These are phyloP conservation scores for Scedosporium minutisporum DNA, from an alignment of 2,329 filamentous ascomycete genomes.

Conservation along the genomic window DNA sequence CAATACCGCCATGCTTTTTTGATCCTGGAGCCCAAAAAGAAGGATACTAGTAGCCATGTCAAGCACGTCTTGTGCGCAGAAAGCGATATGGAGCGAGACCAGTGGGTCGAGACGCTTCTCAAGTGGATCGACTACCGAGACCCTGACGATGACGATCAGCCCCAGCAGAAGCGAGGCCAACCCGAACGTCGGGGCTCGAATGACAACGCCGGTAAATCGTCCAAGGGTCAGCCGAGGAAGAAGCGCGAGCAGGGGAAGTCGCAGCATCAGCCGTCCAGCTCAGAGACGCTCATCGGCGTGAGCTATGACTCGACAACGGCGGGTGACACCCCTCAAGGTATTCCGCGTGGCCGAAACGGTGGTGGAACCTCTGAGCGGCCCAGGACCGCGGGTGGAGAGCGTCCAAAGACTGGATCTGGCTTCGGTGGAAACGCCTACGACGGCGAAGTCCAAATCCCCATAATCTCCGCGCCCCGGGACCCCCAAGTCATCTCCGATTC, in stretches of 20 bases:
- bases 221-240: constrained; percentile 14
- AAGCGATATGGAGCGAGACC: constrained; percentile 82
- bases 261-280: constrained; percentile 26
- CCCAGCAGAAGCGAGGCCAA: constrained; percentile 14
- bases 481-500: constrained; percentile 74
- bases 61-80: constrained; percentile 94
- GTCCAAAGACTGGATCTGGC: constrained; percentile 25
- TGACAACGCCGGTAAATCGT: neutral
- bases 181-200: constrained; percentile 7
- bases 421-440: constrained; percentile 19
- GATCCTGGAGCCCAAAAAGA: constrained; percentile 90
- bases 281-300: constrained; percentile 44
- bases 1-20: constrained; percentile 96
- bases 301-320: constrained; percentile 48
- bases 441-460: constrained; percentile 24
- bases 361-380: constrained; percentile 19
- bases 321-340: constrained; percentile 32
- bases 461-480: constrained; percentile 78
- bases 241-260: constrained; percentile 22
- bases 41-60: constrained; percentile 78
- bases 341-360: constrained; percentile 16
- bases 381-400: constrained; percentile 12
- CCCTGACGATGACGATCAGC: constrained; percentile 42
- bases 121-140: constrained; percentile 77
- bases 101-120: constrained; percentile 84